Evolutionary conservation across 2,329 filamentous ascomycete species (phyloP), one percentile per base, ranked within the genome.

Genomic region (Botrytis fabae): DNA sequence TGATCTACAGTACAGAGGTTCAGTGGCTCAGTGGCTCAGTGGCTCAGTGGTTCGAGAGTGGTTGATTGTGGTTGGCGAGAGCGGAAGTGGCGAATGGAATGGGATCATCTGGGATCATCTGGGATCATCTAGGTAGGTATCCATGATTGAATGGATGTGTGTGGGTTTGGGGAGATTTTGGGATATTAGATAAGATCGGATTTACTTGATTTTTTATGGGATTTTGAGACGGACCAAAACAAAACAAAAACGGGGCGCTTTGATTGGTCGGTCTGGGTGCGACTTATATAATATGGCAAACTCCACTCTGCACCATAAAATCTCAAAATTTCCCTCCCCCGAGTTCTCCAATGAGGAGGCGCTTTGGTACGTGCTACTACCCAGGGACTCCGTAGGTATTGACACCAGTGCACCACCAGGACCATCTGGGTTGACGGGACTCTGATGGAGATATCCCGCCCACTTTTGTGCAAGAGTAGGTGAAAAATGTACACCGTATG

Each of bases 71-170:
- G n/a, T 64, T 46, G 63, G 44, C 63, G 44, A 66, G 63, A 66
- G 32, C 44, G 32, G 48, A 68, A 68, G 65, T 68, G 65, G 65
- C 65, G 65, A 68, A 68, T 68, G 46, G 35, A n/a, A 44, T 42
- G 25, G 20, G 38, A n/a, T 42, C 28, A 10, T 18, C 22, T 38
- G 25, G 44, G 62, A n/a, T n/a, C n/a, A n/a, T n/a, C n/a, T 42
- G 25, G 20, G 38, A n/a, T 42, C 28, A 10, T 18, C 22, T 38
- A 35, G 44, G 62, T 16, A 14, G 51, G n/a, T 57, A 54, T 54
- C 51, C 51, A n/a, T 54, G 51, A 54, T 54, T 54, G 51, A 54
- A 54, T 54, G 51, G n/a, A n/a, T 57, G 51, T 28, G 48, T n/a
- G 42, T 68, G 48, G 48, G 48, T 42, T 28, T 57, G 42, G 42